Base-by-base conservation (phyloP, 306 rosid species). In the Boehmeria nivea region DNA sequence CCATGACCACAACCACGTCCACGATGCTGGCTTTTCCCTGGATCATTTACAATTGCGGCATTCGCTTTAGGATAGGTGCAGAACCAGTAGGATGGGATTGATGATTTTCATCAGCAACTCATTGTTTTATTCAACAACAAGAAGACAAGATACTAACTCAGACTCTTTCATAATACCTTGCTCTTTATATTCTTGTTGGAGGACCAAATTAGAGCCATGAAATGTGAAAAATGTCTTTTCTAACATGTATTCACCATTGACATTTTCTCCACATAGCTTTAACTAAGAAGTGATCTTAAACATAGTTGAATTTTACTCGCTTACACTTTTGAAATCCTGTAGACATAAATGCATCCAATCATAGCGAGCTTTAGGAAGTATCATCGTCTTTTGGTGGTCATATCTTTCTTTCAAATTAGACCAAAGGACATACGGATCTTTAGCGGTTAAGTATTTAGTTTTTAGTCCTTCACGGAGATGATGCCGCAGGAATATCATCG, bases 41-140 rank as follows among this genome's bases (percentile, higher is more conserved):
- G 9, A 15, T 25, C 24, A 6, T 53, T 28, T 1, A 12, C 1
- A 14, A 11, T 14, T 34, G 11, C 14, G 2, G 11, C 39, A 52
- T 52, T 50, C 5, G 10, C 33, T 50, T 50, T 13, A 21, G 34
- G 55, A 6, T 19, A 52, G 8, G 2, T n/a, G 20, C 14, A 11
- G 49, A 44, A 4, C 4, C 20, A 44, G 4, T 44, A 11, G 40
- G 39, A 6, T 19, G 22, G 13, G 57, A 13, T n/a, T 28, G 12
- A 16, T 52, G 39, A 26, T 26, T 52, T 52, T 52, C 39, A 52
- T 27, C 22, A 52, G 25, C 9, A 52, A 15, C 6, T 26, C 57
- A 28, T 52, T 52, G 25, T 52, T 52, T 27, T 52, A 19, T 1
- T 52, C 40, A 27, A 11, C 22, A 26, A 52, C 20, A 52, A 26